Conservation (phyloP, 75 land plant genomes). For the Picea sitchensis region DNA sequence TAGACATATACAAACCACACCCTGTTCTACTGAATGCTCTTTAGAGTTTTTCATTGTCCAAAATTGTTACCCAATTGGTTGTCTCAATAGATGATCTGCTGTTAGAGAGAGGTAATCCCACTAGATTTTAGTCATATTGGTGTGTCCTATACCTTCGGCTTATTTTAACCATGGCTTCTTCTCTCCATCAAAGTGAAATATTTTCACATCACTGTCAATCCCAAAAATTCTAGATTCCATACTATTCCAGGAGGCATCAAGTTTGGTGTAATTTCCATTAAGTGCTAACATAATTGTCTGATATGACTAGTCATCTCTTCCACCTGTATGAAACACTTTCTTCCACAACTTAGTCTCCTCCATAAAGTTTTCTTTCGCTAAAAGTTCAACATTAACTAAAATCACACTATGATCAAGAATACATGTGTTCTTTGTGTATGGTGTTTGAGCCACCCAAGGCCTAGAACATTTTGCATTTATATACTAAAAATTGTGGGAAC, state of each 20-base stretch:
- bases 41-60: background rate
- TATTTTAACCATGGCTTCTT: conserved; percentile 34
- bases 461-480: conserved; percentile 28
- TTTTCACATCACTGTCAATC: conserved; percentile 24
- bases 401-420: too few relatives aligned
- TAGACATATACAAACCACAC: background rate
- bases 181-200: conserved; percentile 49
- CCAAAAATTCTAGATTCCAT: conserved; percentile 19
- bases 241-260: conserved; percentile 37
- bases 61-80: background rate
- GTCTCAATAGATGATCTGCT: conserved; percentile 23
- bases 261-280: conserved; percentile 33
- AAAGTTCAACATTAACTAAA: too few relatives aligned
- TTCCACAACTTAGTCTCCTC: too few relatives aligned
- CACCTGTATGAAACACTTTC: background rate
- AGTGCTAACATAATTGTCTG: conserved; percentile 40
- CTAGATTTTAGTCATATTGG: conserved; percentile 25
- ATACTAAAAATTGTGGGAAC: conserved; percentile 38
- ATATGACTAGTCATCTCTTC: background rate
- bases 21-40: background rate
- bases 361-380: too few relatives aligned
- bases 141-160: background rate
- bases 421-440: conserved; percentile 41
- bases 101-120: conserved; percentile 27
- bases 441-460: conserved; percentile 36